Evolutionary conservation across 1,139 yeast species (phyloP).

Genomic region (Nakaseomyces uthaithaninus): DNA sequence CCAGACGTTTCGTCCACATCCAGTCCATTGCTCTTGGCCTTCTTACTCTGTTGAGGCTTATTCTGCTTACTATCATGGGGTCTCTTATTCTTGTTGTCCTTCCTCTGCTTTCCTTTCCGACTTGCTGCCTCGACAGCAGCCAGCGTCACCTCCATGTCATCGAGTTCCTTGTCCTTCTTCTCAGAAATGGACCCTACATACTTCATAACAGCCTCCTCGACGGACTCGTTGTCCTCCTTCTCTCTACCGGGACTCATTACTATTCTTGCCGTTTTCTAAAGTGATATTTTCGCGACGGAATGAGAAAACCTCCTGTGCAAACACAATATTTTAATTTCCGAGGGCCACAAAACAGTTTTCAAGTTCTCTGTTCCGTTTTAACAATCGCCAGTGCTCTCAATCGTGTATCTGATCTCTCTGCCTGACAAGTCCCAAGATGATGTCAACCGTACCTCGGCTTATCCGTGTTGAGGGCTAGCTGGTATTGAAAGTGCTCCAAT

Average conservation of each 20-base stretch:
- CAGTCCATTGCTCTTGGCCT: neutral
- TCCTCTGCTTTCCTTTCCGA: neutral
- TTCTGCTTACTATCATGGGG: neutral
- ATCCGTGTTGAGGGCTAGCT: too few relatives aligned
- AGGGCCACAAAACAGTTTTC: too few relatives aligned
- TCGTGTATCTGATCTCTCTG: too few relatives aligned
- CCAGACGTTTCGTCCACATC: neutral
- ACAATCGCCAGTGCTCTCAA: too few relatives aligned
- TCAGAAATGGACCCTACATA: conserved; percentile 35
- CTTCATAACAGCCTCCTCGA: conserved; percentile 60
- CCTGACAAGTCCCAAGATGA: too few relatives aligned
- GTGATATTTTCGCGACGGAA: neutral
- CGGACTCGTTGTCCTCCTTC: conserved; percentile 23
- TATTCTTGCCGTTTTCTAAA: neutral
- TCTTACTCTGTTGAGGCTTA: neutral
- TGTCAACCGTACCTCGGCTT: too few relatives aligned
- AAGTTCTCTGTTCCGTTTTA: too few relatives aligned
- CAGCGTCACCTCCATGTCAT: neutral
- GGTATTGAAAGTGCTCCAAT: too few relatives aligned
- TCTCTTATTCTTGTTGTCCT: conserved; percentile 1
- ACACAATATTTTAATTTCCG: too few relatives aligned
- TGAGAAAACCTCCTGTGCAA: too few relatives aligned
- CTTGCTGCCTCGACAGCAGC: conserved; percentile 8
- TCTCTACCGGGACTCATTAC: neutral
- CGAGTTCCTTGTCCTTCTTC: neutral